Evolutionary conservation across 2,329 filamentous ascomycete species (phyloP).

Genomic region (Scedosporium minutisporum): DNA sequence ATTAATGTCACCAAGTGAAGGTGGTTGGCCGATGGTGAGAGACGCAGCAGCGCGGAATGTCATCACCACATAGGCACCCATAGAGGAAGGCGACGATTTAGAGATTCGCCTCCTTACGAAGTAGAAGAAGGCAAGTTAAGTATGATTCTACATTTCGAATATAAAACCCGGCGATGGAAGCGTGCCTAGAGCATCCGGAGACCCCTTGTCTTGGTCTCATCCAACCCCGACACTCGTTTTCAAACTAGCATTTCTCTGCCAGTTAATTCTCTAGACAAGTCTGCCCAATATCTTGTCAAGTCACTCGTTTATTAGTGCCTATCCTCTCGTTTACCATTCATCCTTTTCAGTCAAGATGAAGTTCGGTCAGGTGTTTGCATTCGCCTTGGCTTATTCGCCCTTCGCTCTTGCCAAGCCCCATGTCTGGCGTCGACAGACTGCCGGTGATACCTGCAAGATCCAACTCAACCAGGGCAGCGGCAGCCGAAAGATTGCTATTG

Average conservation of each 20-base stretch:
- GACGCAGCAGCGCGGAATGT: not conserved
- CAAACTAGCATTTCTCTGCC: not conserved
- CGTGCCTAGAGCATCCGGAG: not conserved
- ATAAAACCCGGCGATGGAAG: not conserved
- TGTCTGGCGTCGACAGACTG: conserved; percentile 3
- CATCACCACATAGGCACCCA: too few species aligned
- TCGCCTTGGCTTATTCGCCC: not conserved
- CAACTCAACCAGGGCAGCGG: conserved; percentile 9
- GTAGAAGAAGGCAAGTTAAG: not conserved
- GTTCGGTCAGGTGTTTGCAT: not conserved
- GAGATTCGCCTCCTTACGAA: not conserved
- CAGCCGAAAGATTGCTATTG: conserved; percentile 12
- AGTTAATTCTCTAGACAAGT: not conserved
- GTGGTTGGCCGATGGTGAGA: not conserved
- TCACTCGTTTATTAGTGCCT: not conserved
- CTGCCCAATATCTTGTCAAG: not conserved
- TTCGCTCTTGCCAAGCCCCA: not conserved
- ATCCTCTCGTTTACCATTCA: not conserved
- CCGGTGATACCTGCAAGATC: conserved; percentile 9
- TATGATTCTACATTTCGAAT: not conserved
- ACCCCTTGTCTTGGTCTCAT: not conserved
- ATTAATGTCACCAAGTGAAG: not conserved
- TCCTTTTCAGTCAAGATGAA: not conserved
- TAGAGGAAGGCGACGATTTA: not conserved
- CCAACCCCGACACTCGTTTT: not conserved